Evolutionary conservation across 2,329 filamentous ascomycete genomes (phyloP), one percentile per base, ranked within the genome.

Genomic region (Aspergillus ustus): DNA sequence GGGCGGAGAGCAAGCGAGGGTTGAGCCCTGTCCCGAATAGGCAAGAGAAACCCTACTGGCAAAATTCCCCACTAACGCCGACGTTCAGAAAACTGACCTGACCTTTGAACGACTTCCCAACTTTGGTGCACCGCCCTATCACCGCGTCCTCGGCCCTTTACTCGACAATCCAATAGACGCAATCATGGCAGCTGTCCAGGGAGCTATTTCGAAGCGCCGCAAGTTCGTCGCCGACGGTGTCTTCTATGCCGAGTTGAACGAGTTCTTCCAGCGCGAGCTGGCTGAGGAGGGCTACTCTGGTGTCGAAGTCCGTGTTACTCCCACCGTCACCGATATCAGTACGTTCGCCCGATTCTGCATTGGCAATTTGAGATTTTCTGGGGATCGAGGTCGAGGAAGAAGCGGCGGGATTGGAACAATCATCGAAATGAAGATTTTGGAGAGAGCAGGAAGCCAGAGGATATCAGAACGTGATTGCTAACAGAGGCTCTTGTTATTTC

Each of bases 181-280:
- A 77, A 80, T 72, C 71, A 83, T 83, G 81, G 79, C 81, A 72
- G 78, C 80, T 75, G 75, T 78, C 72, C 81, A 82, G 75, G 80
- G 80, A 76, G 80, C 79, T 74, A 82, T 83, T 72, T 82, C 80
- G 67, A 83, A 83, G 78, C 79, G 80, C 71, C 76, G 81, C 71
- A 81, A 94, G 89, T 94, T 93, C 86, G 90, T 94, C 81, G 91
- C 91, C 75, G 95, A 99, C 85, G 95, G 95, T 90, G 95, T 99
- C 80, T 99, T 99, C 92, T 99, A 97, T 85, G 95, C 95, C 87
- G 95, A 99, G 87, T 87, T 99, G 84, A 99, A 99, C 91, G 95
- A 99, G 87, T 99, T 99, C 91, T 99, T 99, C 92, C 95, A 98
- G 89, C 94, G 95, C 84, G 95, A 99, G 87, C 88, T 99, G 81